Evolutionary conservation across 2,329 filamentous ascomycete species (phyloP), one percentile per base, ranked within the genome.

Genomic region (Stromatinia cepivora): DNA sequence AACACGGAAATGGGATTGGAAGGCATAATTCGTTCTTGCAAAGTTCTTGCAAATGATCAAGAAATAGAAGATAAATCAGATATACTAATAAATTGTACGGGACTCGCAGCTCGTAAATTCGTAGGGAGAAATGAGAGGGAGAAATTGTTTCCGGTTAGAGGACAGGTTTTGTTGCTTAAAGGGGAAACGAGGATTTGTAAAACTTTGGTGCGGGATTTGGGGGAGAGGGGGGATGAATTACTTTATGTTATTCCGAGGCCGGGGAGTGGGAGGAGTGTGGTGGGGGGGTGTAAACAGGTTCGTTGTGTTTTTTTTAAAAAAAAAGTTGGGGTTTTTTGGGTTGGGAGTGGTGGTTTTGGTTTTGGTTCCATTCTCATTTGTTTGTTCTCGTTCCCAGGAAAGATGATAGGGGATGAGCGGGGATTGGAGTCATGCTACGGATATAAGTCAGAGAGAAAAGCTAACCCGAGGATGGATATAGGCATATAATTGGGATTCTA

Each of bases 201-300:
- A 31, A 56, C 53, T 13, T 56, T 36, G 11, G 54, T 39, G 13
- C 11, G 22, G 10, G 54, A 57, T 17, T 57, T 57, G 54, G 54
- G 54, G 54, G 34, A 17, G 6, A 17, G 4, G 34, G 54, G 54
- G 1, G 54, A 57, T 39, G 54, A 57, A 2, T 57, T 57, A 7
- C 20, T 57, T 8, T 83, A 84, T 72, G 78, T 81, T 45, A 80
- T 84, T 58, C 81, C 81, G 7, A 77, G 82, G 17, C 79, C 79
- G 0, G 79, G 79, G 3, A 79, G 77, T 17, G 78, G 77, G 22
- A 80, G 75, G 3, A 83, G 80, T n/a, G 78, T 84, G 46, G 72
- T 84, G 10, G 82, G 82, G 3, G 82, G 82, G 2, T 82, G 80
- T 61, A 83, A 81, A 74, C 78, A 82, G 71, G 76, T 71, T 1